These are phyloP conservation scores for Boletus reticuloceps DNA, from an alignment of 768 basidiomycete genomes.

Conservation along the genomic window DNA sequence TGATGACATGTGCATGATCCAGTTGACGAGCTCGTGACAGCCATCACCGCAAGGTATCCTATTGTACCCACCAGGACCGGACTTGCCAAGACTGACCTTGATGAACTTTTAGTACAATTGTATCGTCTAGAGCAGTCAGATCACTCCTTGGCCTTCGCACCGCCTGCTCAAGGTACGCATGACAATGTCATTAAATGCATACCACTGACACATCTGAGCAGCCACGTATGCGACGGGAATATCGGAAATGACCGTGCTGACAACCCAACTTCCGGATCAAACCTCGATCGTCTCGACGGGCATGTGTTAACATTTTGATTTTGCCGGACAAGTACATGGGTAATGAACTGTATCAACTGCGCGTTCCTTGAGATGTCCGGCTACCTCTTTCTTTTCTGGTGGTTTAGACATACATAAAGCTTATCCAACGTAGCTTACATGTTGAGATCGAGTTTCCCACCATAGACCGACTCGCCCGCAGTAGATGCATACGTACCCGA, in stretches of 20 bases:
- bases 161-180: background rate
- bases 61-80: background rate
- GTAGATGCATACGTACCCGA: too few species aligned
- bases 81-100: background rate
- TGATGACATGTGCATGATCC: background rate
- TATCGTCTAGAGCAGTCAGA: background rate
- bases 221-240: background rate
- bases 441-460: too few species aligned
- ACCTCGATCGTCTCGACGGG: too few species aligned
- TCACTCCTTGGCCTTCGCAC: background rate
- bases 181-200: background rate
- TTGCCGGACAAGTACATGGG: too few species aligned
- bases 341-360: too few species aligned
- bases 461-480: too few species aligned
- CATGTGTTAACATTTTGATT: too few species aligned
- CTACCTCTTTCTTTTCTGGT: too few species aligned
- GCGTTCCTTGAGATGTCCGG: too few species aligned
- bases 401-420: too few species aligned
- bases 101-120: background rate
- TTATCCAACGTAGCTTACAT: too few species aligned
- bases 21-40: constrained; percentile 4
- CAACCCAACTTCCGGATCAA: background rate
- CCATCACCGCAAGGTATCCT: background rate
- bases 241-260: background rate
- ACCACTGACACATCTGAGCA: background rate